Evolutionary conservation across 345 rosid genomes (phyloP).

Genomic region (Citrus cavaleriei): DNA sequence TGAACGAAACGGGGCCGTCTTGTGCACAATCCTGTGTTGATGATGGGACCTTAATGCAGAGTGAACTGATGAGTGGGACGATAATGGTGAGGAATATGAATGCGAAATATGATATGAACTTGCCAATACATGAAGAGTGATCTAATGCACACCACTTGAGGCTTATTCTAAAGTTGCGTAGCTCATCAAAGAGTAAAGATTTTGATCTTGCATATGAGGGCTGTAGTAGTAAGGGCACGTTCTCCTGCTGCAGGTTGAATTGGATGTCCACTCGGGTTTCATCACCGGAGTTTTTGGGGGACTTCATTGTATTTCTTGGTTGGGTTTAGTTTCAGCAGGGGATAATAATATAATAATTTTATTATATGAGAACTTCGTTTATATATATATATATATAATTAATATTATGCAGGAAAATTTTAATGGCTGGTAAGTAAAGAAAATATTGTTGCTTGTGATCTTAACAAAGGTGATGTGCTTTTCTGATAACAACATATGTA

Average conservation of each 20-base stretch:
- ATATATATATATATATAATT: too few relatives aligned
- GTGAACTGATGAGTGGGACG: slow-evolving; percentile 38
- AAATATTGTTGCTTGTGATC: slow-evolving; percentile 11
- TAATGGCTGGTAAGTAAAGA: background rate
- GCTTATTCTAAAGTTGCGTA: slow-evolving; percentile 45
- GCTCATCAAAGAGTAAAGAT: slow-evolving; percentile 41
- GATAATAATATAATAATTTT: too few relatives aligned
- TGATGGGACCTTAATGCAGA: slow-evolving; percentile 29
- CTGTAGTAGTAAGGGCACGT: slow-evolving; percentile 28
- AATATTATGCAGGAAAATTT: background rate
- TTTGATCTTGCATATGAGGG: slow-evolving; percentile 32
- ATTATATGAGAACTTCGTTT: too few relatives aligned
- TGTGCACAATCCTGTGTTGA: slow-evolving; percentile 9
- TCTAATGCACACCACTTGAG: slow-evolving; percentile 69
- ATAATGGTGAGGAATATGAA: slow-evolving; percentile 43
- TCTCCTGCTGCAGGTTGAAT: background rate
- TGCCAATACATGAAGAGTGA: slow-evolving; percentile 56
- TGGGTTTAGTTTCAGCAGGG: too few relatives aligned
- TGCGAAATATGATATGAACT: slow-evolving; percentile 39
- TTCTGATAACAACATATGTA: background rate
- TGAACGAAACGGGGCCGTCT: slow-evolving; percentile 39
- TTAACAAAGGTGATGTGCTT: background rate
- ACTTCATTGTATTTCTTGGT: slow-evolving; percentile 1
- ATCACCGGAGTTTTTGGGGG: slow-evolving; percentile 5
- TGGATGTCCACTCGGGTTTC: background rate